Base-by-base conservation (phyloP, 305 asterid species). In the Fraxinus ornus region DNA sequence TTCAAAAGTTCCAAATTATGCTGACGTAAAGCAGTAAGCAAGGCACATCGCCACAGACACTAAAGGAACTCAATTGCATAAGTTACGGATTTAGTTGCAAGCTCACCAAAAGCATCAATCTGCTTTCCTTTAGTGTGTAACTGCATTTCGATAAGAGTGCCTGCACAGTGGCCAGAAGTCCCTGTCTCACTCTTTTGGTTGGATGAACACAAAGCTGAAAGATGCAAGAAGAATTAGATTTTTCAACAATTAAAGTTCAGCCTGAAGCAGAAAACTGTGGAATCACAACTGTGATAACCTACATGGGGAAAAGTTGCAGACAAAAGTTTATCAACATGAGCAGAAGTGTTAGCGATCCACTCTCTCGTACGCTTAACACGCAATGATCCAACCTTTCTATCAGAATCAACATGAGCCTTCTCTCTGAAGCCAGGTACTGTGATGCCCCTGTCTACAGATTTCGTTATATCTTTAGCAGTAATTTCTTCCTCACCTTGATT, bases 51-150 rank as follows among this genome's bases (percentile, higher is more conserved):
- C 36, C 33, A 76, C 32, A 78, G 75, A 64, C 74, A 60, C 78
- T 60, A 79, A 75, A 75, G 85, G 49, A 78, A 80, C 78, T 60
- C 80, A 84, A 70, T 37, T 66, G 79, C 24, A 71, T 66, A 52
- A 72, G 52, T 4, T 39, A 77, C 10, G 21, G 71, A 83, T 78
- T 87, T 71, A 83, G 77, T 77, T 84, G 74, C 78, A 57, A 86
- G 79, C 98, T 93, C 87, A 96, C 99, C 98, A 96, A 89, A 89
- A 96, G 94, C 92, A 93, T 88, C 85, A 89, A 84, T 89, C 97
- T 92, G 95, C 95, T 94, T 80, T 90, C 93, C 90, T 85, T 90
- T 90, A 96, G 86, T 9, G 97, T 84, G 88, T 74, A 82, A 84
- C 87, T 88, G 90, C 97, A 93, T 81, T 89, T 92, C 82, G 89